Percentiles rank a stretch among this genome's conserved stretches.
Conservation (phyloP, 129 eudicot species). For the Tagetes patula region DNA sequence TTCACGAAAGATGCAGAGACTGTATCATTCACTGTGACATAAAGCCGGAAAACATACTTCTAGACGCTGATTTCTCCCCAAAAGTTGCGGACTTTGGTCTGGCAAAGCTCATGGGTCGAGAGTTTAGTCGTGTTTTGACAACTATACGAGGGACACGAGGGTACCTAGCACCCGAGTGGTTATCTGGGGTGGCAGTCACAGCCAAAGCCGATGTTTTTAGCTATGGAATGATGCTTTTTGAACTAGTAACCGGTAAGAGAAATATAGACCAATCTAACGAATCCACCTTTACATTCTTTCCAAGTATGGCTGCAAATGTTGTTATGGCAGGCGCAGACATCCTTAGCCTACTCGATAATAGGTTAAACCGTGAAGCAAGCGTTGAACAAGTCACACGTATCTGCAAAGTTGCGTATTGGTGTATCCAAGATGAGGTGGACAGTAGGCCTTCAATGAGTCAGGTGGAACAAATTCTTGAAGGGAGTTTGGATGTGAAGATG, state of each 20-base stretch:
- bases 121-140: constrained; percentile 71
- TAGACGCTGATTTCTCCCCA: constrained; percentile 51
- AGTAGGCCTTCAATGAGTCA: constrained; percentile 64
- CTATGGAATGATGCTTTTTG: constrained; percentile 80
- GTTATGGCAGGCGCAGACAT: constrained; percentile 50
- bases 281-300: constrained; percentile 41
- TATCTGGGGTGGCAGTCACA: constrained; percentile 65
- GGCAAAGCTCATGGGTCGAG: constrained; percentile 71
- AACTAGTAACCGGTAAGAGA: constrained; percentile 56
- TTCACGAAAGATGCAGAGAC: constrained; percentile 69
- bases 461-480: constrained; percentile 72
- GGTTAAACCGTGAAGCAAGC: constrained; percentile 46
- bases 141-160: constrained; percentile 73
- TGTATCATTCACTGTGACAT: constrained; percentile 83
- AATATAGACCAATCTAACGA: constrained; percentile 38
- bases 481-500: constrained; percentile 53
- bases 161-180: constrained; percentile 76
- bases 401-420: constrained; percentile 70
- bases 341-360: constrained; percentile 52
- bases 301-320: constrained; percentile 48
- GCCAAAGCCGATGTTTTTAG: constrained; percentile 77
- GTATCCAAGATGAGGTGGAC: constrained; percentile 63
- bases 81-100: constrained; percentile 68
- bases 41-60: constrained; percentile 71
- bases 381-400: constrained; percentile 54